Evolutionary conservation across 2,329 filamentous ascomycete genomes (phyloP), one percentile per base, ranked within the genome.

Genomic region (Scolecobasidium constrictum): DNA sequence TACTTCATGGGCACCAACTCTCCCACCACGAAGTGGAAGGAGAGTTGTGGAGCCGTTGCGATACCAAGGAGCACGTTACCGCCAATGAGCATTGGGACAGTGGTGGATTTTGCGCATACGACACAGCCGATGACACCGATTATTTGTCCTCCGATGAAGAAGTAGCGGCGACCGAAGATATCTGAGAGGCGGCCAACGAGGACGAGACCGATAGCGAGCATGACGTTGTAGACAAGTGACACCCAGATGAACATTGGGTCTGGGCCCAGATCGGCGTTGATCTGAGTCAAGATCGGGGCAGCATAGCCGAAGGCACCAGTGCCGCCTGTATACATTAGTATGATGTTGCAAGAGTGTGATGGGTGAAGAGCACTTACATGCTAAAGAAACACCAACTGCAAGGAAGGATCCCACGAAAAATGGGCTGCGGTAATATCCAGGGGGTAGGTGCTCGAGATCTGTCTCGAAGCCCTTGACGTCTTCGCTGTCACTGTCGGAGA

Each of bases 1-100:
- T 56, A 51, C 46, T 59, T 62, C 12, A 61, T 67, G 13, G 67
- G 64, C 5, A 71, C 63, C 4, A 67, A 56, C 48, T 67, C 65
- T 34, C 62, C 63, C 17, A 67, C 52, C 9, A 65, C 58, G 38
- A 67, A 60, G 5, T 56, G 56, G 47, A 66, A 67, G 4, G 60
- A 63, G 13, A 67, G 52, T 52, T 67, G 22, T 11, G 35, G 17
- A 5, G 40, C 34, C 12, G 12, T 40, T 5, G 34, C 9, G 19
- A 42, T 20, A 19, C 40, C 40, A n/a, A 42, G 34, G 11, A 42
- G 40, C 11, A 40, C 31, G 9, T 17, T 42, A 5, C 31, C 40
- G 7, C 40, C 43, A 40, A 47, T 47, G 26, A 52, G 37, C 1
- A 45, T 44, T 13, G 43, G 41, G 13, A 52, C 47, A 31, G 40